Base-by-base conservation (phyloP, 345 rosid genomes). In the Draba incana region DNA sequence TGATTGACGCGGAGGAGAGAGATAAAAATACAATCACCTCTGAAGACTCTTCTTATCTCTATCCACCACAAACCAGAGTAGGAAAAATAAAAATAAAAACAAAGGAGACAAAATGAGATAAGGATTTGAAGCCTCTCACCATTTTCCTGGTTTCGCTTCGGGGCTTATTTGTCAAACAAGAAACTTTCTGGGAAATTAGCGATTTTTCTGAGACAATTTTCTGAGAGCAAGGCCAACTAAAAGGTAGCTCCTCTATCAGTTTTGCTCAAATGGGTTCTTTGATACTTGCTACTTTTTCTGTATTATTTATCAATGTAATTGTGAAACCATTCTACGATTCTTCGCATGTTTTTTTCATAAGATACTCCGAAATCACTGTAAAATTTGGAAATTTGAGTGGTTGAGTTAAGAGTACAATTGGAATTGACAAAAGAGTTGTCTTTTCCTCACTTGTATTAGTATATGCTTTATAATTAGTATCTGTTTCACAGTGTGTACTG, bases 91-190 rank as follows among this genome's bases (percentile, higher is more conserved):
- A 44, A 23, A n/a, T 23, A 35, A 71, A 4, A 14, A 2, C 54
- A 11, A 13, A 54, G 44, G 44, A 64, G 37, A 52, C 28, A 38
- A 57, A 41, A 73, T 49, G 77, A 66, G 77, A 73, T 73, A 73
- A 73, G 71, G 48, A 43, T 73, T 72, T 64, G 41, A 71, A 63
- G 75, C n/a, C n/a, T n/a, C n/a, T n/a, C n/a, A n/a, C n/a, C n/a
- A n/a, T n/a, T n/a, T n/a, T n/a, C n/a, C n/a, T n/a, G n/a, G n/a
- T n/a, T n/a, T n/a, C n/a, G n/a, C 57, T 54, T 50, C 6, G 5
- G 3, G 10, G 35, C 51, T 59, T 56, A 53, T 71, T 62, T 44
- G 3, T 58, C 16, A 0, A 10, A 47, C 35, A 42, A n/a, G n/a
- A n/a, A n/a, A n/a, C n/a, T n/a, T n/a, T 30, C 68, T 60, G 66